Evolutionary conservation across 2,329 filamentous ascomycete genomes (phyloP), one percentile per base, ranked within the genome.

Genomic region (Trichoderma lentiforme): DNA sequence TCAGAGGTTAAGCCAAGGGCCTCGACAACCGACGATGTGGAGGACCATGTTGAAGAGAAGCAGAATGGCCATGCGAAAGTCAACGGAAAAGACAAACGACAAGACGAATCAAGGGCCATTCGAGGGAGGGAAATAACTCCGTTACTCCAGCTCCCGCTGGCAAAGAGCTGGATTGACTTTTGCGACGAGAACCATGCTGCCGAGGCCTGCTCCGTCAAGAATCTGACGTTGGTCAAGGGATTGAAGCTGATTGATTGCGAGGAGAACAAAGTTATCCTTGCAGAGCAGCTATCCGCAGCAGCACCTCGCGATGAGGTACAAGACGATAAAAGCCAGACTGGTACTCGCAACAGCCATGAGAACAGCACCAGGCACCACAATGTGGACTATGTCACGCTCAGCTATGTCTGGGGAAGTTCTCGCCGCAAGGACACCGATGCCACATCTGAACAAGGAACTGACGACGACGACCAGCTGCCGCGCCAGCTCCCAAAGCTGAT

Each of bases 81-180:
- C n/a, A 66, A 73, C 21, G 61, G 61, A 11, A 57, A 57, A 4
- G 64, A 30, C 7, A 63, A 21, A 14, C 24, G 57, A 28, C 39
- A 26, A 57, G 61, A 56, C 12, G 56, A 70, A 28, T 3, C 64
- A 56, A 58, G 32, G 5, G 28, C 62, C 36, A 77, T 82, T 28
- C 75, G 77, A 28, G 81, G 81, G n/a, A 76, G 81, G 43, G 71
- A 77, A 24, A 80, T 82, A 53, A 73, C 78, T 3, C 76, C 75
- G 2, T 72, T 79, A 68, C 73, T 82, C 14, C 76, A 80, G 53
- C 67, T 77, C 18, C 74, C 74, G n/a, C 64, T 82, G 61, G 76
- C 77, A 18, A 75, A 75, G 72, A 78, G 76, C 15, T 82, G 81
- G 81, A 74, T 82, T 43, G 76, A 81, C 39, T 80, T 80, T 69